A percentile compares a stretch with the other conserved stretches of the same genome.
These are phyloP conservation scores for Melaleuca alternifolia DNA, from an alignment of 345 rosid genomes.

Conservation along the genomic window DNA sequence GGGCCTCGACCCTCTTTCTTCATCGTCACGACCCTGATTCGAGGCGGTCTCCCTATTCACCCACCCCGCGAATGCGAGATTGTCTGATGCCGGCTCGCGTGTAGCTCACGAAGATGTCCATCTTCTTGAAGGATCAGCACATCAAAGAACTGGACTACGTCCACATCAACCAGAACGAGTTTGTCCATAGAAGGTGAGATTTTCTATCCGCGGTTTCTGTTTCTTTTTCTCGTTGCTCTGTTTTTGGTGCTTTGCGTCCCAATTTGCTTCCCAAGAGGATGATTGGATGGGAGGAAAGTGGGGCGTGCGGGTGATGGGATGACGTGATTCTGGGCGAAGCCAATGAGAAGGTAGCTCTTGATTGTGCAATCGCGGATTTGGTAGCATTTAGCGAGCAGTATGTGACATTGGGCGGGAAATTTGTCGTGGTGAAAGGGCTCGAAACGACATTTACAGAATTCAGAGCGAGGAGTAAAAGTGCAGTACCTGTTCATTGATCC, in stretches of 20 bases:
- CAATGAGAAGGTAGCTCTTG: background rate
- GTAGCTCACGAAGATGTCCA: background rate
- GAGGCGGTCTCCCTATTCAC: background rate
- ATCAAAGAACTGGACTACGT: constrained; percentile 38
- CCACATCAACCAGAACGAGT: constrained; percentile 64
- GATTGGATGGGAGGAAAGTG: background rate
- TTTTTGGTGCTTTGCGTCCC: background rate
- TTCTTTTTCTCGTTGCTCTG: background rate
- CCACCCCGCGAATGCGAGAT: background rate
- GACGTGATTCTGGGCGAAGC: background rate
- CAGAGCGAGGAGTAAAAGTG: background rate
- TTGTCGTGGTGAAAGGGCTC: background rate
- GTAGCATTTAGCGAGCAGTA: background rate
- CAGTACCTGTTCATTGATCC: background rate
- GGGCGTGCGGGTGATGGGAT: background rate
- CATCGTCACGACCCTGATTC: background rate
- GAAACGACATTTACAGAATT: background rate
- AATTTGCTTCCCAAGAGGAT: background rate
- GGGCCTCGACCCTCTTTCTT: background rate
- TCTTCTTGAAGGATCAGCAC: constrained; percentile 36
- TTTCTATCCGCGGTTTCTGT: background rate
- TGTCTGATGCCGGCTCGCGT: background rate
- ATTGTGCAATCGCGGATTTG: background rate
- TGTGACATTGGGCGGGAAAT: background rate
- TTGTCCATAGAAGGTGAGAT: constrained; percentile 55